phyloP scores from a whole-genome alignment of 1,284 basidiomycete genomes.

The Cutaneotrichosporon daszewskae region DNA sequence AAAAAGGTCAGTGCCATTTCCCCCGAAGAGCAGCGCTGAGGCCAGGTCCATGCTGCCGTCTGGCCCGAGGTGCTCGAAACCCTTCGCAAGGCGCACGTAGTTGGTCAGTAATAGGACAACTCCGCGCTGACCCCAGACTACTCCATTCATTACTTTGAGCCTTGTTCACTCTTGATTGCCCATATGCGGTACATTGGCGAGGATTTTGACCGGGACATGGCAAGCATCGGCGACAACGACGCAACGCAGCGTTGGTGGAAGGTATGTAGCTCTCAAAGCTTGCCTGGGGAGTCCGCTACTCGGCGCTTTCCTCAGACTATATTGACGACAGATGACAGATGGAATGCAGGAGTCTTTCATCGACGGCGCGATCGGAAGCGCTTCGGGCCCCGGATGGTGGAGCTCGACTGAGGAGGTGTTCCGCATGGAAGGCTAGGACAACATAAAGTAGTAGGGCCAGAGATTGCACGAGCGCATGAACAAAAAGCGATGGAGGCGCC shows the following conservation, averaged over 20 bases:
- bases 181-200: conserved; percentile 48
- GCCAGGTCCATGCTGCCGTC: conserved; percentile 56
- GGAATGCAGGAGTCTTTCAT: conserved; percentile 70
- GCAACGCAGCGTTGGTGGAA: conserved; percentile 71
- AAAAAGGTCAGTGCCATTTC: conserved; percentile 47
- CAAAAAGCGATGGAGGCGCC: no score
- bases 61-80: conserved; percentile 68
- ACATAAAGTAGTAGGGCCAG: no score
- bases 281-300: background rate
- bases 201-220: conserved; percentile 65
- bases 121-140: conserved; percentile 54
- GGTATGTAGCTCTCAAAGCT: conserved; percentile 52
- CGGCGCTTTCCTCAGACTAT: background rate
- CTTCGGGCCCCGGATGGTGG: conserved; percentile 65
- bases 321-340: conserved; percentile 56
- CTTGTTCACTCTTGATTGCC: conserved; percentile 59
- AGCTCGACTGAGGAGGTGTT: conserved; percentile 64
- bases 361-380: conserved; percentile 63
- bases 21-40: conserved; percentile 1
- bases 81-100: conserved; percentile 61
- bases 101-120: conserved; percentile 35
- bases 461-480: no score
- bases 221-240: conserved; percentile 57
- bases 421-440: conserved; percentile 55
- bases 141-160: conserved; percentile 64